Conservation (phyloP, 1,284 basidiomycete species). For the Quambalaria eucalypti region DNA sequence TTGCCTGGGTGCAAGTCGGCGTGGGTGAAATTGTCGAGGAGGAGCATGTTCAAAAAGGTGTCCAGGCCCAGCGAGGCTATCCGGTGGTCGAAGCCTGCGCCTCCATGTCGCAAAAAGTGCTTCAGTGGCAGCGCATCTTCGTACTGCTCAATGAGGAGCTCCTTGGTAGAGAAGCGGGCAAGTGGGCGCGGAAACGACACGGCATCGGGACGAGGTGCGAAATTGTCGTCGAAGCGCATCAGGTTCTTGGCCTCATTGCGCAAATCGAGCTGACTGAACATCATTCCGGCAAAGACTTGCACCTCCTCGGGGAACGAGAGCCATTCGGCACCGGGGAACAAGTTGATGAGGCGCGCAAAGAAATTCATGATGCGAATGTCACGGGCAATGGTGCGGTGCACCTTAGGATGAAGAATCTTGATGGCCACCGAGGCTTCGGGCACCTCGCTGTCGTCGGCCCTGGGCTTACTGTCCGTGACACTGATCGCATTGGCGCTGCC, state of each 20-base stretch:
- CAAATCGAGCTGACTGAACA: conserved; percentile 88
- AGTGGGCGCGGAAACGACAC: conserved; percentile 86
- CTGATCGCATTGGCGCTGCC: conserved; percentile 14
- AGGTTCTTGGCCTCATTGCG: conserved; percentile 84
- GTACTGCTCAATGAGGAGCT: conserved; percentile 83
- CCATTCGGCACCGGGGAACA: conserved; percentile 91
- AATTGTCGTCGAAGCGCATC: conserved; percentile 75
- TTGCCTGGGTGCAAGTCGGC: conserved; percentile 79
- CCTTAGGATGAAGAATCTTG: conserved; percentile 82
- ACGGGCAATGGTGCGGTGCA: conserved; percentile 65
- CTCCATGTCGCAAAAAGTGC: conserved; percentile 75
- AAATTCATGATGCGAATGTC: conserved; percentile 91
- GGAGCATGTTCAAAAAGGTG: conserved; percentile 94
- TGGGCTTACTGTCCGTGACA: conserved; percentile 18
- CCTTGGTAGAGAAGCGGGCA: conserved; percentile 64
- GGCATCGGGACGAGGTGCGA: conserved; percentile 62
- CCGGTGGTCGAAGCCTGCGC: conserved; percentile 70
- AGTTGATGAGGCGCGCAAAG: conserved; percentile 70
- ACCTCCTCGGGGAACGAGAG: conserved; percentile 93
- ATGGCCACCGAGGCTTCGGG: conserved; percentile 65
- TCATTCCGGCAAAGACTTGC: conserved; percentile 88
- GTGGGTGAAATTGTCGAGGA: conserved; percentile 96
- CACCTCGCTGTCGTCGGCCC: conserved; percentile 17
- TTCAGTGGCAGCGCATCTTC: conserved; percentile 88
- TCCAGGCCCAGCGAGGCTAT: conserved; percentile 89